phyloP scores from a whole-genome alignment of 306 rosid genomes.

The Quercus parvula region DNA sequence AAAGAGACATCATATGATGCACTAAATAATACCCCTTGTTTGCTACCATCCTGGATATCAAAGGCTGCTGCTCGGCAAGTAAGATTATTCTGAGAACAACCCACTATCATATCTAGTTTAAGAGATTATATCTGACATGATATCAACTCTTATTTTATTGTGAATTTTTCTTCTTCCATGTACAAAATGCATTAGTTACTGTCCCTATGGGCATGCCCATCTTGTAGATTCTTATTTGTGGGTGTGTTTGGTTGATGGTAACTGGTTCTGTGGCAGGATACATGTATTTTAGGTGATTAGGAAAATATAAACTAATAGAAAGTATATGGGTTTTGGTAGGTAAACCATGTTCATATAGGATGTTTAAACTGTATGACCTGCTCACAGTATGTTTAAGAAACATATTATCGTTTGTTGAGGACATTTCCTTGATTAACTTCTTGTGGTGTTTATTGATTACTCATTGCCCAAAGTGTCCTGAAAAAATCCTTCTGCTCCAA shows the following conservation, averaged over 20 bases:
- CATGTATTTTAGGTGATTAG: too few relatives aligned
- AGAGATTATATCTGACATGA: not conserved
- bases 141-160: not conserved
- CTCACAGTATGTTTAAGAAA: not conserved
- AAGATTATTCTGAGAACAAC: conserved; percentile 21
- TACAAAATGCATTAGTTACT: not conserved
- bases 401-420: too few relatives aligned
- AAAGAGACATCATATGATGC: conserved; percentile 66
- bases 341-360: not conserved
- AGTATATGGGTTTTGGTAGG: not conserved
- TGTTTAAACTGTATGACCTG: not conserved
- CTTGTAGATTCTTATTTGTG: not conserved
- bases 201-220: not conserved
- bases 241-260: too few relatives aligned
- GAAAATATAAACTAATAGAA: not conserved
- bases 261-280: too few relatives aligned
- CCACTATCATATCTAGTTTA: not conserved
- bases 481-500: too few relatives aligned
- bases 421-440: too few relatives aligned
- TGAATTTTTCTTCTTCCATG: not conserved
- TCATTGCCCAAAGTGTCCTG: too few relatives aligned
- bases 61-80: conserved; percentile 62
- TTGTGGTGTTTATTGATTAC: too few relatives aligned
- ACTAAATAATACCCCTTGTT: conserved; percentile 65
- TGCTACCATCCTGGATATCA: conserved; percentile 66